Evolutionary conservation across 1,139 yeast species (phyloP), one percentile per base, ranked within the genome.

Genomic region (Suhomyces maxii): DNA sequence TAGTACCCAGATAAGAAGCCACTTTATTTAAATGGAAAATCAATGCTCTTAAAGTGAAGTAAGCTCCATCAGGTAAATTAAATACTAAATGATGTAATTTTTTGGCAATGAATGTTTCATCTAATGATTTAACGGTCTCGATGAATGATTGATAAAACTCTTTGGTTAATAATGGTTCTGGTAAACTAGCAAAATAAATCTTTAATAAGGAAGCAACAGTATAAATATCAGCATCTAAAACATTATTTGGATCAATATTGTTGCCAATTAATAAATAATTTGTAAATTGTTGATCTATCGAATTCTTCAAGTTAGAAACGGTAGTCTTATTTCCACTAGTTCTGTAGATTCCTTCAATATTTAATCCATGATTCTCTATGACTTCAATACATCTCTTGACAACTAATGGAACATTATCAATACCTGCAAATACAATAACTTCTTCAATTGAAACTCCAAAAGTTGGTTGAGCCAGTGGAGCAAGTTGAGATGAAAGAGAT

Each of bases 41-140:
- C 53, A 93, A 72, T 35, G 89, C 82, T 56, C 98, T 74, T 55
- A 93, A 75, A 0, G 98, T 91, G 71, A 96, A 90, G 65, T 93
- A 93, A 47, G 95, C 90, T 1, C 96, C 95, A 66, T 93, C 99
- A 0, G 98, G 97, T 46, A 93, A 76, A 55, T 87, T 87, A 68
- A 86, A 93, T 39, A 93, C 89, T 49, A 89, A 79, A 43, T 89
- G 89, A 65, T 93, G 99, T 57, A 93, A 75, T 52, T 85, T 86
- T 57, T 89, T 90, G 45, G 79, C 79, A 41, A 89, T 82, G 45
- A 61, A 71, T n/a, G 69, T 63, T 53, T 73, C 78, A 55, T 75
- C 78, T 41, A 58, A 55, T n/a, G 76, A 69, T 58, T 86, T 83
- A 26, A 90, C 86, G 10, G 96, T 90, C 38, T 84, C 86, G 47